Conservation (phyloP, 192 early-diverging fungal species). For the Backusella tuberculispora region DNA sequence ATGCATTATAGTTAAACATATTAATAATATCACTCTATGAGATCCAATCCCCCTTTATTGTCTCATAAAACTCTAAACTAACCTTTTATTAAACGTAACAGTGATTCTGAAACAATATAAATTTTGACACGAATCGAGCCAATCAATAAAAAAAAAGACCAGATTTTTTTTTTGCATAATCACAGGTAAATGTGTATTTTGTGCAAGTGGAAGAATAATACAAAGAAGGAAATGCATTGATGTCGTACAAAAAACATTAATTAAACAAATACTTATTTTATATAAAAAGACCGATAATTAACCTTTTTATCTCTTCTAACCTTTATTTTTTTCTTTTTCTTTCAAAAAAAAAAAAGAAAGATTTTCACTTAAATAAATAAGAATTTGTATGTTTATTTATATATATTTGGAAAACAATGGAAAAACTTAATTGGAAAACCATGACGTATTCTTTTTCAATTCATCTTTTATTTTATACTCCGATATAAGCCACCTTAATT, state of each 20-base stretch:
- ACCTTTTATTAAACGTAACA: background rate
- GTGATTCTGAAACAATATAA: constrained; percentile 3
- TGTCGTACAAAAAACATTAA: no score
- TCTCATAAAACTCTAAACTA: background rate
- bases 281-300: no score
- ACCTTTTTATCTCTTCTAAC: no score
- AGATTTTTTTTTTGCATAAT: background rate
- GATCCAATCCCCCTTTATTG: background rate
- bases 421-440: background rate
- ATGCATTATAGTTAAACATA: background rate
- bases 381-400: no score
- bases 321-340: no score
- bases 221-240: no score
- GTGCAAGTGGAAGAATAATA: no score
- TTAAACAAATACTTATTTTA: no score
- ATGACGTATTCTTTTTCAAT: background rate
- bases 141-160: background rate
- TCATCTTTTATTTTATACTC: background rate
- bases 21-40: no score
- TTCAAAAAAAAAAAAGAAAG: no score
- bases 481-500: background rate
- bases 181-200: no score
- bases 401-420: background rate
- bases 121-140: background rate
- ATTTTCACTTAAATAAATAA: no score